These are phyloP conservation scores for Cymbidium sinense DNA, from an alignment of 106 monocot genomes.

Conservation along the genomic window DNA sequence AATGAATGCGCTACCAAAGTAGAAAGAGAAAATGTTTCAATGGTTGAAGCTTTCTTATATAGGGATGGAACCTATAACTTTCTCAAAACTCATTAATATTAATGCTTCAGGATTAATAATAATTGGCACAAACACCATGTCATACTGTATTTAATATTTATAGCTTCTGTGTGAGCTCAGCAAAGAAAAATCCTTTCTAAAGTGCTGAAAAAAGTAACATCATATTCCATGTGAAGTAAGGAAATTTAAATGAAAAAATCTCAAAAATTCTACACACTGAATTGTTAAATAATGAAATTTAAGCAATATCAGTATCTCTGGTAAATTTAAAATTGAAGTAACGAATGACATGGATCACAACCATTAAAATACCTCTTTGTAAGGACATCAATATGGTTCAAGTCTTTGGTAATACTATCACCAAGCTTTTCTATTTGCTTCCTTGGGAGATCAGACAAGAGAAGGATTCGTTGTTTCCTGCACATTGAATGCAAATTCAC, in stretches of 20 bases:
- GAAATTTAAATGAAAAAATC: background rate
- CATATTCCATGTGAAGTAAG: background rate
- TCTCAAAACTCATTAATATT: background rate
- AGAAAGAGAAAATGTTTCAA: background rate
- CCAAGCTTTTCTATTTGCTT: conserved; percentile 88
- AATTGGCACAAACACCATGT: background rate
- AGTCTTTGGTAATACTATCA: conserved; percentile 81
- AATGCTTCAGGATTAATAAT: background rate
- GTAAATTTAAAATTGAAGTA: background rate
- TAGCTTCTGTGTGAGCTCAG: background rate
- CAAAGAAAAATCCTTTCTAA: background rate
- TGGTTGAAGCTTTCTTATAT: background rate
- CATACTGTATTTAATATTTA: background rate
- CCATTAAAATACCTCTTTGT: conserved; percentile 64
- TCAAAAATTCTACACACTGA: background rate
- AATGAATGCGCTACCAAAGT: too few species aligned
- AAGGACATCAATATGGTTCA: conserved; percentile 79
- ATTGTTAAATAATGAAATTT: background rate
- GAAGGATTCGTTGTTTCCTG: conserved; percentile 96
- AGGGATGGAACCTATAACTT: background rate
- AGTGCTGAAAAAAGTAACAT: background rate
- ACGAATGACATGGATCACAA: background rate
- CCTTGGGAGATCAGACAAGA: conserved; percentile 91
- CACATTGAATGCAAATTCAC: conserved; percentile 18
- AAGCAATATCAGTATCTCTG: background rate